Evolutionary conservation across 2,329 filamentous ascomycete species (phyloP).

Genomic region (Fusarium mundagurra): DNA sequence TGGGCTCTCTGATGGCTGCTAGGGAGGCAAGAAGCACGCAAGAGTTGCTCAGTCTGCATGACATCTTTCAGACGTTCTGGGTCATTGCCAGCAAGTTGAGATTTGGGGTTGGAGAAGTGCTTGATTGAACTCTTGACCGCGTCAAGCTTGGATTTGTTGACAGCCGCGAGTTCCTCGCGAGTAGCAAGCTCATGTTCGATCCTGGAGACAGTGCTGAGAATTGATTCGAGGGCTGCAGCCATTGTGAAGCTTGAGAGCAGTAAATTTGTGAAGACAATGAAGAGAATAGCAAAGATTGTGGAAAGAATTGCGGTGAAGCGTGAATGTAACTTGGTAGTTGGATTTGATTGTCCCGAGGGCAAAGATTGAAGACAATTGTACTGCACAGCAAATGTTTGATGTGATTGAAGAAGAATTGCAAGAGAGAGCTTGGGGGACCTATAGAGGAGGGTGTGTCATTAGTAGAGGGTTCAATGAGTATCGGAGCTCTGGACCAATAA

Average conservation of each 20-base stretch:
- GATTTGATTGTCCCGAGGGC: neutral
- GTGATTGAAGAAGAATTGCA: neutral
- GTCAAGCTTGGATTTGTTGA: neutral
- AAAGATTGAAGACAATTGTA: neutral
- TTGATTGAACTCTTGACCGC: neutral
- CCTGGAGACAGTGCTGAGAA: neutral
- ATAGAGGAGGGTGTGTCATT: neutral
- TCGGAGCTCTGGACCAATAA: neutral
- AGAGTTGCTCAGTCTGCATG: neutral
- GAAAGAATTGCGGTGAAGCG: neutral
- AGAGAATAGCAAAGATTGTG: neutral
- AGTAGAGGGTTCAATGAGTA: neutral
- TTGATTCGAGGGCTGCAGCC: neutral
- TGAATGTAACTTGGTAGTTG: neutral
- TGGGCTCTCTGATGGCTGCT: neutral
- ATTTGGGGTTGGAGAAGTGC: neutral
- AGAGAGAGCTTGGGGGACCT: neutral
- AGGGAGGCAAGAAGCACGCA: neutral
- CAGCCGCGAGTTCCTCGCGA: neutral
- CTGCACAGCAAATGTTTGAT: neutral
- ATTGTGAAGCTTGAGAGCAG: neutral
- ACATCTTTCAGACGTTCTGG: neutral
- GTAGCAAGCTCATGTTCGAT: neutral
- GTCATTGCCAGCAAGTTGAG: neutral
- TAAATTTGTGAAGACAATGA: neutral